Conservation (phyloP, 345 rosid genomes). For the Cardamine resedifolia region DNA sequence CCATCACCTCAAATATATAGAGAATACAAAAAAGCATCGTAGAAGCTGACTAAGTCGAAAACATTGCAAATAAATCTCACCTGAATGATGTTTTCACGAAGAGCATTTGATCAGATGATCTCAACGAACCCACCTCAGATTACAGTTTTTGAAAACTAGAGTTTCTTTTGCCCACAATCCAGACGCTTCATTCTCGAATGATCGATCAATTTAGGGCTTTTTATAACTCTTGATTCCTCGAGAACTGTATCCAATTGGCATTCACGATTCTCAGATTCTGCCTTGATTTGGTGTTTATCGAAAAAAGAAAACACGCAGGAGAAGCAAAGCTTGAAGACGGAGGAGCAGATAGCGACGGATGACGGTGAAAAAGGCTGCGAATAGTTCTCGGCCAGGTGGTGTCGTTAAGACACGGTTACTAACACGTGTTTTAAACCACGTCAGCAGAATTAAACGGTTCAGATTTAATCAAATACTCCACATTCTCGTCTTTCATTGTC, state of each 20-base stretch:
- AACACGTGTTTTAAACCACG: constrained; percentile 20
- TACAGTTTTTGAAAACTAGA: background rate
- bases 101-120: background rate
- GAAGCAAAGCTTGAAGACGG: constrained; percentile 12
- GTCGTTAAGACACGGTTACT: constrained; percentile 11
- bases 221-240: background rate
- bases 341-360: constrained; percentile 22
- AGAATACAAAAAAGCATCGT: background rate
- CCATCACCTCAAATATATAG: background rate
- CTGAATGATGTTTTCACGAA: background rate
- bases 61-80: background rate
- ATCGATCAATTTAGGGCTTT: constrained; percentile 15
- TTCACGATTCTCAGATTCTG: constrained; percentile 18
- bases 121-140: constrained; percentile 11
- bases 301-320: background rate
- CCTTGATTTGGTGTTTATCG: constrained; percentile 27
- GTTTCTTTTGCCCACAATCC: constrained; percentile 7
- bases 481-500: background rate
- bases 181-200: constrained; percentile 3
- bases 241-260: background rate
- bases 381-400: constrained; percentile 5
- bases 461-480: background rate
- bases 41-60: constrained; percentile 4
- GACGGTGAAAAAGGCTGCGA: constrained; percentile 7
- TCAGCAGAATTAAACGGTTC: constrained; percentile 20